Percentiles rank a stretch among this genome's conserved stretches.
Evolutionary conservation across 495 filamentous ascomycete genomes (phyloP).

Genomic region (Penicillium lividum): DNA sequence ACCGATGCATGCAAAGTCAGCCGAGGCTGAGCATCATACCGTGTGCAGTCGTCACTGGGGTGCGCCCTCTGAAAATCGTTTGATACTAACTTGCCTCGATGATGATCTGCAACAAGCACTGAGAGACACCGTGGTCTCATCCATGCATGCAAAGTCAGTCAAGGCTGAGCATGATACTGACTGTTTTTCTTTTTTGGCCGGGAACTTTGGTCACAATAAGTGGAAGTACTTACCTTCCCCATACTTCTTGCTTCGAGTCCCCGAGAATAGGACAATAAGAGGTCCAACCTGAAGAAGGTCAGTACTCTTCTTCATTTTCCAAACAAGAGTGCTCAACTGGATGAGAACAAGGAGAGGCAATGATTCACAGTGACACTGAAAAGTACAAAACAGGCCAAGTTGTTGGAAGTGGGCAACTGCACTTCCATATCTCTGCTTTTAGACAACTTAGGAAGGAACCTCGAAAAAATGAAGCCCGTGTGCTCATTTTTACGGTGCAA

Average conservation of each 20-base stretch:
- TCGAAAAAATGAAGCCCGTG: neutral
- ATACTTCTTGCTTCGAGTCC: neutral
- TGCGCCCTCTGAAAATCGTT: no score
- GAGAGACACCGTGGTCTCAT: no score
- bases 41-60: no score
- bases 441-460: no score
- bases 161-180: neutral
- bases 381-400: neutral
- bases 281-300: neutral
- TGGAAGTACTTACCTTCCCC: neutral
- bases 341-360: neutral
- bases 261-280: neutral
- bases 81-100: no score
- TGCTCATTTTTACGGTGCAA: neutral
- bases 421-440: neutral
- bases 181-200: neutral
- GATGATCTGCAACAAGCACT: no score
- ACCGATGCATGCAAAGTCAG: neutral
- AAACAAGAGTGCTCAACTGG: neutral
- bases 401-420: neutral
- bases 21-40: neutral
- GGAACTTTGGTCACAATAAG: neutral
- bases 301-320: neutral
- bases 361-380: neutral
- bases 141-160: no score